phyloP scores from a whole-genome alignment of 2,329 filamentous ascomycete genomes.

The Colletotrichum eleusines region DNA sequence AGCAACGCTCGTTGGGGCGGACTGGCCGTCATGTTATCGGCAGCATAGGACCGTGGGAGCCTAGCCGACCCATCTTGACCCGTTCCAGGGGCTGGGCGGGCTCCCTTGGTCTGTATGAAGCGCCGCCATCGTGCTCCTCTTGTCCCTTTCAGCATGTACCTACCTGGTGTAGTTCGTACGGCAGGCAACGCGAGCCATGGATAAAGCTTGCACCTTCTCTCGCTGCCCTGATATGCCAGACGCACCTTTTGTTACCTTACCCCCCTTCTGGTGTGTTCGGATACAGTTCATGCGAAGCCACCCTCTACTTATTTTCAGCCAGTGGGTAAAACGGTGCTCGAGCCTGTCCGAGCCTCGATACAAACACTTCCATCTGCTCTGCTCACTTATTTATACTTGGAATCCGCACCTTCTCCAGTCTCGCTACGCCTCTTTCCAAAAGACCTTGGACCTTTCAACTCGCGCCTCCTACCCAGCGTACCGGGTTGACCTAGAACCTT shows the following conservation, averaged over 20 bases:
- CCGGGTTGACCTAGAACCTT: not conserved
- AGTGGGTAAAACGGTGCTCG: slow-evolving; percentile 18
- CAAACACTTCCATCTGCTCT: not conserved
- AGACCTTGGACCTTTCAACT: not conserved
- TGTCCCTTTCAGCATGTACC: not conserved
- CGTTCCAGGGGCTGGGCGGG: not conserved
- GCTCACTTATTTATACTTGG: not conserved
- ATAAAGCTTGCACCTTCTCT: not conserved
- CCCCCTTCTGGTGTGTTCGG: not conserved
- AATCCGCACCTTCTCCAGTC: not conserved
- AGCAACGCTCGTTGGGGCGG: not conserved
- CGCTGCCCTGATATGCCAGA: too few species aligned
- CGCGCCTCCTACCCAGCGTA: not conserved
- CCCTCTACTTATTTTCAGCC: not conserved
- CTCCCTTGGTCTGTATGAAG: slow-evolving; percentile 24
- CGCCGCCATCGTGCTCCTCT: slow-evolving; percentile 9
- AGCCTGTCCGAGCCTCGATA: slow-evolving; percentile 23
- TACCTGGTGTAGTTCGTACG: not conserved
- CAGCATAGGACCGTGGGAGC: too few species aligned
- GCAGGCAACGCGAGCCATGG: slow-evolving; percentile 2
- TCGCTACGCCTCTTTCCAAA: not conserved
- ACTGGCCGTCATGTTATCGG: too few species aligned
- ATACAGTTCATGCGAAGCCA: not conserved
- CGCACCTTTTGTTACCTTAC: too few species aligned
- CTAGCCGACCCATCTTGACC: too few species aligned